Evolutionary conservation across 306 rosid genomes (phyloP), one percentile per base, ranked within the genome.

Genomic region (Crotalaria pallida): DNA sequence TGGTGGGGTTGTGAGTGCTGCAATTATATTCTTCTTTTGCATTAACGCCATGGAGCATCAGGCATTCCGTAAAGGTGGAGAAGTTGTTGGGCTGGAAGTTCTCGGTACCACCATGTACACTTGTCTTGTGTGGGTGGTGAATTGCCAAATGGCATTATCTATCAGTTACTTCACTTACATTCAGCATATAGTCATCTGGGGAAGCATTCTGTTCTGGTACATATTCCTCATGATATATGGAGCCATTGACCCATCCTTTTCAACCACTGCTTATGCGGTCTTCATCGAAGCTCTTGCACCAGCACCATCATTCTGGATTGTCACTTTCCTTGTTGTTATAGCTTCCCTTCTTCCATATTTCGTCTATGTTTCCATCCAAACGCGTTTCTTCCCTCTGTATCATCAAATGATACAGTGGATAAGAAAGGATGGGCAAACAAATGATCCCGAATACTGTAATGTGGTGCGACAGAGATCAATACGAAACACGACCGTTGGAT

Each of bases 391-490:
- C 86, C 99, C 99, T 0, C 78, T 79, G 73, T 86, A 80, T 58
- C 96, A 95, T 82, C 97, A 95, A 64, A 91, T 89, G 97, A 85
- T 89, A 52, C 96, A 89, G 10, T 91, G 97, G 96, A 91, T 95
- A 67, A 76, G 90, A 61, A 77, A 74, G 0, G 99, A 95, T 4
- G 96, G 99, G 17, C 85, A 82, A 6, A 69, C 85, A 3, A 70
- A 78, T 69, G 97, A 95, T 66, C 99, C 91, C 0, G 99, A 95
- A 71, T 91, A 78, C 72, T 87, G 96, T 48, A 45, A 82, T 7
- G 31, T 89, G 80, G 97, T 95, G 53, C 68, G 97, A 29, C 92
- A 88, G 58, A 79, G 97, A 73, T 95, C 99, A 0, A 55, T 95
- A 2, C 73, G 96, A 60, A 58, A 80, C 63, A 91, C 87, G 0